Base-by-base conservation (phyloP, 2,329 filamentous ascomycete species). In the Neofusicoccum umdonicola region DNA sequence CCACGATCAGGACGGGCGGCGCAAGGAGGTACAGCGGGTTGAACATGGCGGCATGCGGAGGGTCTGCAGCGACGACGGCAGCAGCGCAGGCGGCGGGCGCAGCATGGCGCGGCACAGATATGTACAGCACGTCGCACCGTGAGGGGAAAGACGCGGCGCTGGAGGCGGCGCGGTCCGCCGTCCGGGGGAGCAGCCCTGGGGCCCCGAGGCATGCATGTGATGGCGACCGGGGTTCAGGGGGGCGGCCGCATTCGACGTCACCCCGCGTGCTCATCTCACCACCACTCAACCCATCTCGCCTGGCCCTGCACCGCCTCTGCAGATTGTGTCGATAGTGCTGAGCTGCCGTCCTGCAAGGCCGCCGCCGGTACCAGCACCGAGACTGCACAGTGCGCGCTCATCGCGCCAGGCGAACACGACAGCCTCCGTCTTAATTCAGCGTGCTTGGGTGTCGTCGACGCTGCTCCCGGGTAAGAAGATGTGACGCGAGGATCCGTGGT, bases 1-100 rank as follows among this genome's bases (percentile, higher is more conserved):
- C 62, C 56, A 73, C 56, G n/a, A 80, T 66, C 31, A 79, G 67
- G n/a, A 75, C 50, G 7, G 77, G 73, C 2, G 76, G 74, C 3
- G 71, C 73, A 22, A 78, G 65, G 3, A 77, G 70, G 54, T 75
- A 74, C 12, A 77, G 62, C n/a, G 62, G 65, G 57, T 64, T 66
- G 35, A 65, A 48, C 61, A 63, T 63, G 61, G 34, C 19, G 35
- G 45, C 54, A 44, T 61, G 42, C 52, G 39, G 37, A 57, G 39
- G 15, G 35, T 42, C 52, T 22, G 52, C 54, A 58, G 17, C 41
- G 17, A n/a, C 56, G 19, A 35, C 58, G 17, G 58, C 41, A 37
- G 34, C 17, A n/a, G 34, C 34, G 45, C 17, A 22, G 44, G 27
- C 22, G 42, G 15, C 50, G 61, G 34, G 22, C 50, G 19, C 61